phyloP scores from a whole-genome alignment of 768 basidiomycete genomes.

The Piloderma croceum region DNA sequence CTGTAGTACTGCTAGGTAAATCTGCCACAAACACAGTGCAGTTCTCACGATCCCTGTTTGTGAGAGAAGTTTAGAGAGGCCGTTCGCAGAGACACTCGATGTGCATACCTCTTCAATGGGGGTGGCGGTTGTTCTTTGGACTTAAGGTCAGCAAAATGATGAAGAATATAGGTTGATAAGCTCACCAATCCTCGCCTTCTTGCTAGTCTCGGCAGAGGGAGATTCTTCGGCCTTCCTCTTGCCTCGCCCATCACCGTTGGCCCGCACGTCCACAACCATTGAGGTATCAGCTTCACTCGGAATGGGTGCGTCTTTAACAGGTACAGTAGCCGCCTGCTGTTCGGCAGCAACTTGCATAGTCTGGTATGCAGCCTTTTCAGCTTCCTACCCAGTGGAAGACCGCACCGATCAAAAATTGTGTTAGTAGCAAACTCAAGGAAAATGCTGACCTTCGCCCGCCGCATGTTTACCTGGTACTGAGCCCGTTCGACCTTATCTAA shows the following conservation, averaged over 20 bases:
- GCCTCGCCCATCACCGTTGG: conserved; percentile 27
- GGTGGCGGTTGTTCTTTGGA: conserved; percentile 39
- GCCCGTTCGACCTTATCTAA: conserved; percentile 63
- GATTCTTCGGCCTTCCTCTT: conserved; percentile 64
- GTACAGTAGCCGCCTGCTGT: conserved; percentile 31
- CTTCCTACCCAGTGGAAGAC: conserved; percentile 39
- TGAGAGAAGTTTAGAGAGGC: not conserved
- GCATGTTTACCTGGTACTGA: conserved; percentile 52
- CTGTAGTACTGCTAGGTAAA: conserved; percentile 48
- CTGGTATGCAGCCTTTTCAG: conserved; percentile 50
- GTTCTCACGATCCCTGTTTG: conserved; percentile 85
- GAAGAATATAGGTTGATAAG: too few relatives aligned
- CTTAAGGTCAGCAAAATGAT: conserved; percentile 4
- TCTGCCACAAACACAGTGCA: conserved; percentile 84
- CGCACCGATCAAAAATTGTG: not conserved
- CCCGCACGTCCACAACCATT: conserved; percentile 39
- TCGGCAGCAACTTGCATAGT: conserved; percentile 42
- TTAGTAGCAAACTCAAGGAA: not conserved
- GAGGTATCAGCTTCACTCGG: conserved; percentile 15
- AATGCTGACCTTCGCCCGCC: conserved; percentile 54
- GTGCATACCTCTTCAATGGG: conserved; percentile 54
- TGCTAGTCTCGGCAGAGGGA: conserved; percentile 32
- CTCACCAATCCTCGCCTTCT: conserved; percentile 61
- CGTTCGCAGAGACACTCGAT: conserved; percentile 1
- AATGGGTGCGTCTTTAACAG: conserved; percentile 26